Conservation (phyloP, 305 asterid species). For the Coffea humblotiana region DNA sequence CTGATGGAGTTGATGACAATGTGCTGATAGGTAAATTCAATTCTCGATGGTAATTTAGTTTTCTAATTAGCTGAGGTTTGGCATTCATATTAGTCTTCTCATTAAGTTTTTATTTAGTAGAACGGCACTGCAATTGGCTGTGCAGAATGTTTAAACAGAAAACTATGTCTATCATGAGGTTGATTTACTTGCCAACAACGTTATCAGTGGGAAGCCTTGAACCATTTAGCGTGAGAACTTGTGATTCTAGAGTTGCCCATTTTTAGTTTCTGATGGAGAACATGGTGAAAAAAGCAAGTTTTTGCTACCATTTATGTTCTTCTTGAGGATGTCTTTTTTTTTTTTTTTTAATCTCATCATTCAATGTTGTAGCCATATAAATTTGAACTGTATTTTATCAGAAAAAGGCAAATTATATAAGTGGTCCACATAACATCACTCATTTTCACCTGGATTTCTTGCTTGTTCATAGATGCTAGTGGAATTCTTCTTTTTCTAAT, state of each 20-base stretch:
- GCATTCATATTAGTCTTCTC: too few relatives aligned
- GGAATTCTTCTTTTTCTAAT: not conserved
- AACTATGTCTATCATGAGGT: not conserved
- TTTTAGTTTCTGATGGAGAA: not conserved
- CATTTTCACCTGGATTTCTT: not conserved
- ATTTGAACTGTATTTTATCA: not conserved
- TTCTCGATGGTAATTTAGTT: not conserved
- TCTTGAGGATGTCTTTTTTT: too few relatives aligned
- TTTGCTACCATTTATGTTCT: not conserved
- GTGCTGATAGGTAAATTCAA: slow-evolving; percentile 41
- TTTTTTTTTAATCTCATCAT: too few relatives aligned
- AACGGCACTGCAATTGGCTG: too few relatives aligned
- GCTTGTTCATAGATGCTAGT: not conserved
- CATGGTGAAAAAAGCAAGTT: not conserved
- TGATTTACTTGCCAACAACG: not conserved
- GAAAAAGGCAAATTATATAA: not conserved
- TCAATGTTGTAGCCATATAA: not conserved
- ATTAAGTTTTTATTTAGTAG: too few relatives aligned
- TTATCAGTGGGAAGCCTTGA: not conserved
- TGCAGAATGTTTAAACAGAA: not conserved
- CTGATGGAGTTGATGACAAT: slow-evolving; percentile 32
- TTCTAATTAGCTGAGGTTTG: not conserved
- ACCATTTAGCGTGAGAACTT: not conserved
- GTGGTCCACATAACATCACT: not conserved
- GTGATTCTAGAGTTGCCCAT: not conserved